Conservation (phyloP, 345 rosid species). For the Cardiospermum halicacabum region DNA sequence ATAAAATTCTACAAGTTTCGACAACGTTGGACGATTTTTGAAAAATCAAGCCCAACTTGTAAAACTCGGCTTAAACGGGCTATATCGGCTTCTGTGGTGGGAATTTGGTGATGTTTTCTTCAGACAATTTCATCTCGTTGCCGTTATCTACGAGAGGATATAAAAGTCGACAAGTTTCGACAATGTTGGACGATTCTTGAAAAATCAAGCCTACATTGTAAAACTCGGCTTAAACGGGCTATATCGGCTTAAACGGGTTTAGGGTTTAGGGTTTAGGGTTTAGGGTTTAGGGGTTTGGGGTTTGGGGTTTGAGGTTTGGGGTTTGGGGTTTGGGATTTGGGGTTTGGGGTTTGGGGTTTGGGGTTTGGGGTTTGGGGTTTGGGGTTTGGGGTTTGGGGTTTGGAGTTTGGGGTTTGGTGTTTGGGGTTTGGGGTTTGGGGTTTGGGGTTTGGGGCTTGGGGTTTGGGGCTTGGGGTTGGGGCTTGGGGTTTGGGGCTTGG, state of each 20-base stretch:
- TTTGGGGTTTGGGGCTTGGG: conserved; percentile 23
- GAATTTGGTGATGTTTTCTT: too few species aligned
- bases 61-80: too few species aligned
- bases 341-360: conserved; percentile 23
- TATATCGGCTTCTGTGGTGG: too few species aligned
- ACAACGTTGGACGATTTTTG: too few species aligned
- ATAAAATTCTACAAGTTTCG: too few species aligned
- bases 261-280: conserved; percentile 18
- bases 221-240: too few species aligned
- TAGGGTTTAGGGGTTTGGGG: conserved; percentile 16
- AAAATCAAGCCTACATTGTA: too few species aligned
- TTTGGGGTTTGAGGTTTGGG: conserved; percentile 22
- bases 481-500: conserved; percentile 24
- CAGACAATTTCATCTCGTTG: too few species aligned
- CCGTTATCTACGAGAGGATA: too few species aligned
- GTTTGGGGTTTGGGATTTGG: conserved; percentile 11
- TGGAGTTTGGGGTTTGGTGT: conserved; percentile 16
- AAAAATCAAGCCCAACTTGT: too few species aligned
- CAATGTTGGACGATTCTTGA: too few species aligned
- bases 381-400: conserved; percentile 25
- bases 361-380: conserved; percentile 23
- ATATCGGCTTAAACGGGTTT: conserved; percentile 20
- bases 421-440: conserved; percentile 22
- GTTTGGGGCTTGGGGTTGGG: conserved; percentile 23
- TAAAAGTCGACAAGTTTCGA: too few species aligned